Evolutionary conservation across 805 yeast genomes (phyloP).

Genomic region (Isabelozyma rhagii): DNA sequence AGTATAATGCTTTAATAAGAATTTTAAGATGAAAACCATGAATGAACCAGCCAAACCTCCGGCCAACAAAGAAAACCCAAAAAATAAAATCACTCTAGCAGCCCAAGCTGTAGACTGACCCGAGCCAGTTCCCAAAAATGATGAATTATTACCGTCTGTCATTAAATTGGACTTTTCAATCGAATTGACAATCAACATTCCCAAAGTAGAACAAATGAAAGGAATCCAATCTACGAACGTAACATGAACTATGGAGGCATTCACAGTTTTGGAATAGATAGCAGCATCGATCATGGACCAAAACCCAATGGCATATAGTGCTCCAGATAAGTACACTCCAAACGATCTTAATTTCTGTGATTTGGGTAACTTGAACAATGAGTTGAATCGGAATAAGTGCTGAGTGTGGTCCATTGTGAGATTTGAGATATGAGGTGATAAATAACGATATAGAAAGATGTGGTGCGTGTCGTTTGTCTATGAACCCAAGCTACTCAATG

Average conservation of each 20-base stretch:
- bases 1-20: conserved; percentile 69
- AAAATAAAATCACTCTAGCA: conserved; percentile 82
- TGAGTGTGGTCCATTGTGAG: conserved; percentile 39
- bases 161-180: conserved; percentile 66
- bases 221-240: conserved; percentile 97
- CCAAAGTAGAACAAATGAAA: conserved; percentile 78
- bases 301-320: conserved; percentile 78
- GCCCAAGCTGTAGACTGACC: conserved; percentile 75
- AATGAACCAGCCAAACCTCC: conserved; percentile 93
- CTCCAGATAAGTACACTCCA: conserved; percentile 78
- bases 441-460: background rate
- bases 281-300: conserved; percentile 91
- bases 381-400: conserved; percentile 61
- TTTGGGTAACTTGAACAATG: conserved; percentile 59
- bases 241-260: conserved; percentile 84
- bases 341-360: conserved; percentile 65
- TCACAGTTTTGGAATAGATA: conserved; percentile 75
- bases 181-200: conserved; percentile 79
- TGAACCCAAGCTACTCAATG: background rate
- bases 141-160: conserved; percentile 29
- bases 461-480: background rate
- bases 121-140: conserved; percentile 38
- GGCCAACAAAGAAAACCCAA: conserved; percentile 90
- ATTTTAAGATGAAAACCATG: conserved; percentile 82
- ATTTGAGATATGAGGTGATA: background rate